Evolutionary conservation across 2,329 filamentous ascomycete genomes (phyloP).

Genomic region (Cladosporium sphaerospermum): DNA sequence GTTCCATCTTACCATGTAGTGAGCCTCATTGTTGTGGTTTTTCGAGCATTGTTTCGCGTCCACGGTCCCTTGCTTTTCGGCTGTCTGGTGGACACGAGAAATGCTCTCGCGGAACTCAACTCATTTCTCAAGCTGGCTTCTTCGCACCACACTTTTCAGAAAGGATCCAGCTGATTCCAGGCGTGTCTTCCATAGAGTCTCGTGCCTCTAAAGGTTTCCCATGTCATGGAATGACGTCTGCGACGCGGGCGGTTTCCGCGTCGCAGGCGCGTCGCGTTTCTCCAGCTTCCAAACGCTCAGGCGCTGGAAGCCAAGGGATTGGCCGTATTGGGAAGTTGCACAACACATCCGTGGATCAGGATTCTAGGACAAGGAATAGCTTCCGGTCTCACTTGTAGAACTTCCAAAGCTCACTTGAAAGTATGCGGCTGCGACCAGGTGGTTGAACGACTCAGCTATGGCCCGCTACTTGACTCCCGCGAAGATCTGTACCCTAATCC

Average conservation of each 20-base stretch:
- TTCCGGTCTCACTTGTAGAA: not conserved
- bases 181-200: too few species aligned
- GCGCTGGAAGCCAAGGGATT: not conserved
- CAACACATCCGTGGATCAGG: not conserved
- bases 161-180: too few species aligned
- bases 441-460: conserved; percentile 44
- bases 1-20: conserved; percentile 28
- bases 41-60: not conserved
- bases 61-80: conserved; percentile 1
- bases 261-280: conserved; percentile 6
- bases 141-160: not conserved
- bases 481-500: conserved; percentile 73
- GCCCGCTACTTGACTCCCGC: conserved; percentile 81
- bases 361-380: not conserved
- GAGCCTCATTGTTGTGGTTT: conserved; percentile 27
- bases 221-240: conserved; percentile 1
- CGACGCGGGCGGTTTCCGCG: conserved; percentile 3
- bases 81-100: not conserved
- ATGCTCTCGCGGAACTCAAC: not conserved
- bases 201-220: not conserved
- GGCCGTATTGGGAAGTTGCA: not conserved
- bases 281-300: too few species aligned
- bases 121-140: not conserved
- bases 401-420: not conserved
- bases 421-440: conserved; percentile 14